phyloP scores from a whole-genome alignment of 2,329 filamentous ascomycete species.

The Aureobasidium sp. region DNA sequence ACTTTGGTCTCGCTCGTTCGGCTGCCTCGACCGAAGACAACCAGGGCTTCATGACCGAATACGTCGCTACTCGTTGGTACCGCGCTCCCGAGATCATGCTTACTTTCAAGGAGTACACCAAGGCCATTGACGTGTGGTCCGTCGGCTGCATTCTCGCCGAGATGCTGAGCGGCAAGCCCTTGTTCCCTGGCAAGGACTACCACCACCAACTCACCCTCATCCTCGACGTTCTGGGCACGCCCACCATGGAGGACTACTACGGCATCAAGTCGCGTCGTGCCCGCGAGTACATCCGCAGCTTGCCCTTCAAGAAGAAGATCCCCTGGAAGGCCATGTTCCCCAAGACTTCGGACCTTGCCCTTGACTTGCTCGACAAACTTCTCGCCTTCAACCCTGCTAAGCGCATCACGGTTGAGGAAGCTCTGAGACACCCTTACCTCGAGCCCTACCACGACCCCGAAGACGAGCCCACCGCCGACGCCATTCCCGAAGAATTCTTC shows the following conservation, averaged over 20 bases:
- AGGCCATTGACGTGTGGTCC: slow-evolving; percentile 98
- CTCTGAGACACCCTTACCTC: slow-evolving; percentile 92
- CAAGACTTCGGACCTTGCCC: slow-evolving; percentile 93
- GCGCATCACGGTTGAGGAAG: slow-evolving; percentile 96
- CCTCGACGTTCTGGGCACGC: slow-evolving; percentile 91
- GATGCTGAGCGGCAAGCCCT: slow-evolving; percentile 96
- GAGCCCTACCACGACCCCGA: slow-evolving; percentile 99
- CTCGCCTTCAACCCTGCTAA: slow-evolving; percentile 98
- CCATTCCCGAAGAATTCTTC: slow-evolving; percentile 98
- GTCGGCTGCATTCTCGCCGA: slow-evolving; percentile 96
- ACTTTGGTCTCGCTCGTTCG: slow-evolving; percentile 87
- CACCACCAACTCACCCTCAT: slow-evolving; percentile 97
- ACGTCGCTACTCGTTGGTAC: slow-evolving; percentile 98
- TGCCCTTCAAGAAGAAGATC: slow-evolving; percentile 57
- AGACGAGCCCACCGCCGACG: slow-evolving; percentile 91
- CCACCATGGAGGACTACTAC: slow-evolving; percentile 99
- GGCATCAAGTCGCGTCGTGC: slow-evolving; percentile 98
- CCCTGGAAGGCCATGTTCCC: slow-evolving; percentile 95
- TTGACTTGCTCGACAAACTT: slow-evolving; percentile 90
- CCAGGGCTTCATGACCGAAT: slow-evolving; percentile 99
- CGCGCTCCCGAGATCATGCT: slow-evolving; percentile 99
- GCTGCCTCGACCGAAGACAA: slow-evolving; percentile 97
- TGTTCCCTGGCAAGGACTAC: slow-evolving; percentile 98
- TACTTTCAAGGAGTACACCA: slow-evolving; percentile 99
- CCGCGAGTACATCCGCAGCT: slow-evolving; percentile 93